Conservation (phyloP, 2,329 filamentous ascomycete genomes). For the Talaromyces sp. region DNA sequence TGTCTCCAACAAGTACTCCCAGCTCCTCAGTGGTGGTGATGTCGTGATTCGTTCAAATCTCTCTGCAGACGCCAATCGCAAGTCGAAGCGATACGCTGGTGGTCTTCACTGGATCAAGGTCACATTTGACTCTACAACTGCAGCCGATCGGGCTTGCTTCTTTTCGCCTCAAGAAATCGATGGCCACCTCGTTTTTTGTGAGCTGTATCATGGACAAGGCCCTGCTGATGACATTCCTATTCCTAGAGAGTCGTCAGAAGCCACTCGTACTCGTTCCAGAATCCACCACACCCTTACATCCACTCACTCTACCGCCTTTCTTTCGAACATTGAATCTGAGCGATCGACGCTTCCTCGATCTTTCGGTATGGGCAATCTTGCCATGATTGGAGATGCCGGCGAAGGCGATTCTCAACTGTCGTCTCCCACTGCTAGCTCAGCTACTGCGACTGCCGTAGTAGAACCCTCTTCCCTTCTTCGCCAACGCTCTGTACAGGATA, state of each 20-base stretch:
- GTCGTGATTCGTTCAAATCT: slow-evolving; percentile 66
- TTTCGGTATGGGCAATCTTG: slow-evolving; percentile 38
- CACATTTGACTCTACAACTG: slow-evolving; percentile 71
- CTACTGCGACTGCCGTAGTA: slow-evolving; percentile 32
- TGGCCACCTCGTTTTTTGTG: slow-evolving; percentile 67
- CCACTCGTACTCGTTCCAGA: slow-evolving; percentile 26
- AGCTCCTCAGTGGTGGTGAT: slow-evolving; percentile 69
- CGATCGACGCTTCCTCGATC: slow-evolving; percentile 39
- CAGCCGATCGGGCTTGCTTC: slow-evolving; percentile 66
- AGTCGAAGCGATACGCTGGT: slow-evolving; percentile 76
- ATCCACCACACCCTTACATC: slow-evolving; percentile 34
- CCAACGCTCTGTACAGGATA: slow-evolving; percentile 28
- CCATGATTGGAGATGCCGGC: slow-evolving; percentile 28
- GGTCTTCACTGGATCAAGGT: slow-evolving; percentile 91
- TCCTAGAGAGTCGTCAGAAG: slow-evolving; percentile 44
- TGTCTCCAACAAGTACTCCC: slow-evolving; percentile 64
- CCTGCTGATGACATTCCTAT: slow-evolving; percentile 63
- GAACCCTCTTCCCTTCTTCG: slow-evolving; percentile 22
- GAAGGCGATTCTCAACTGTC: slow-evolving; percentile 34
- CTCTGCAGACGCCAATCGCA: slow-evolving; percentile 67
- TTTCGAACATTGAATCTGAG: slow-evolving; percentile 32
- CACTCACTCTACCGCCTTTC: slow-evolving; percentile 35
- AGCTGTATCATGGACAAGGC: slow-evolving; percentile 64
- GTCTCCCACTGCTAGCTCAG: slow-evolving; percentile 42
- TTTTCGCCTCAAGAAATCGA: slow-evolving; percentile 69